phyloP scores from a whole-genome alignment of 2,329 filamentous ascomycete species.

The Beauveria brongniartii region DNA sequence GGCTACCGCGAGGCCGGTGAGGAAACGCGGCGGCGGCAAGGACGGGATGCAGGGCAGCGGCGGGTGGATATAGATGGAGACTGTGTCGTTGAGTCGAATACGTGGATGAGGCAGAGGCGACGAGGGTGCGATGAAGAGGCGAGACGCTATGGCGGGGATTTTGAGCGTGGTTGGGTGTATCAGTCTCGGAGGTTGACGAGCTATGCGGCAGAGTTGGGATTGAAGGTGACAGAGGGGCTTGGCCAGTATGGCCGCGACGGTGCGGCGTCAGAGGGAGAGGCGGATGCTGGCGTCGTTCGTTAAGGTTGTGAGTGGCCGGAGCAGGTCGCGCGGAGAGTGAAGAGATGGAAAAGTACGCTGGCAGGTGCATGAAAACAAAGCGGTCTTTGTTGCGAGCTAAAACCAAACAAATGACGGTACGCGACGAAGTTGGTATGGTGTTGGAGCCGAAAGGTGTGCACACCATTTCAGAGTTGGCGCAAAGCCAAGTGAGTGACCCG shows the following conservation, averaged over 20 bases:
- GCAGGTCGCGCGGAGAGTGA: slow-evolving; percentile 2
- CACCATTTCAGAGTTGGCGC: slow-evolving; percentile 1
- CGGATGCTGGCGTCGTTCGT: slow-evolving; percentile 6
- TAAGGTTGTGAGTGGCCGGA: background rate
- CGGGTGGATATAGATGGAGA: background rate
- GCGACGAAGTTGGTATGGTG: background rate
- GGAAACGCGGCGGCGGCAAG: slow-evolving; percentile 5
- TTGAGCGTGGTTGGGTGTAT: background rate
- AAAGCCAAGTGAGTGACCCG: background rate
- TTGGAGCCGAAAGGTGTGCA: background rate
- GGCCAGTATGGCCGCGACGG: background rate
- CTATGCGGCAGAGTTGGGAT: slow-evolving; percentile 1
- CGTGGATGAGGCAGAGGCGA: background rate
- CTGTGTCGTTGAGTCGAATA: slow-evolving; percentile 2
- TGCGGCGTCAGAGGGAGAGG: background rate
- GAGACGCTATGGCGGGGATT: background rate
- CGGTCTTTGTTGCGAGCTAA: background rate
- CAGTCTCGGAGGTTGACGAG: background rate
- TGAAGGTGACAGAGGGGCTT: slow-evolving; percentile 1
- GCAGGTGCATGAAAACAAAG: slow-evolving; percentile 5
- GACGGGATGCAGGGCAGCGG: background rate
- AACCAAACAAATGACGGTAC: background rate
- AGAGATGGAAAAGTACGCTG: slow-evolving; percentile 3
- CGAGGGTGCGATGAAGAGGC: background rate
- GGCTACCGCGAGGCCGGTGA: background rate